Percentiles rank a stretch among this genome's conserved stretches.
Evolutionary conservation across 2,329 filamentous ascomycete genomes (phyloP).

Genomic region (Curvularia spicifera): DNA sequence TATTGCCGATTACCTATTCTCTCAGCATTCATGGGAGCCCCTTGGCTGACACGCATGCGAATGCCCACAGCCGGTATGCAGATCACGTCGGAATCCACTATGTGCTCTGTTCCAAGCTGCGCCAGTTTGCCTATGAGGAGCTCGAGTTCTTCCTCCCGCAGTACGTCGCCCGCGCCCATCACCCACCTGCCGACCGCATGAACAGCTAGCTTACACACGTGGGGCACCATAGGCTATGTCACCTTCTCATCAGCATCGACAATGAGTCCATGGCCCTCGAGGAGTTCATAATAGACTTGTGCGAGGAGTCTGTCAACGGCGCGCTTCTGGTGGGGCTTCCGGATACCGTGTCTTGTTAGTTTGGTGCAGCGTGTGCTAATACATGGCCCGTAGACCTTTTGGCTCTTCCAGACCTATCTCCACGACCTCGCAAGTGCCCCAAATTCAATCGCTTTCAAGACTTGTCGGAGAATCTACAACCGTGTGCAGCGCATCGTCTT

Average conservation of each 20-base stretch:
- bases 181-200: slow-evolving; percentile 19
- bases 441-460: slow-evolving; percentile 78
- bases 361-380: slow-evolving; percentile 30
- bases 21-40: background rate
- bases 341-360: slow-evolving; percentile 30
- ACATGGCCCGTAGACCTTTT: slow-evolving; percentile 72
- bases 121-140: slow-evolving; percentile 87
- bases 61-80: slow-evolving; percentile 72
- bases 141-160: slow-evolving; percentile 90
- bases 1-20: slow-evolving; percentile 2
- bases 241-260: slow-evolving; percentile 85
- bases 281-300: slow-evolving; percentile 84
- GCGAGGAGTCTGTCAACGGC: slow-evolving; percentile 85
- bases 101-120: slow-evolving; percentile 85
- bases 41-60: slow-evolving; percentile 1
- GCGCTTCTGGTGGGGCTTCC: slow-evolving; percentile 72
- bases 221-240: slow-evolving; percentile 65
- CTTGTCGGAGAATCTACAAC: slow-evolving; percentile 83
- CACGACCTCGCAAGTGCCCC: slow-evolving; percentile 79
- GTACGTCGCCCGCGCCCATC: slow-evolving; percentile 33
- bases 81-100: slow-evolving; percentile 91
- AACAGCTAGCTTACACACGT: slow-evolving; percentile 51
- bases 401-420: slow-evolving; percentile 87
- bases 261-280: slow-evolving; percentile 92
- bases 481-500: slow-evolving; percentile 89